Conservation (phyloP, 441 rosid species). For the Eruca vesicaria region DNA sequence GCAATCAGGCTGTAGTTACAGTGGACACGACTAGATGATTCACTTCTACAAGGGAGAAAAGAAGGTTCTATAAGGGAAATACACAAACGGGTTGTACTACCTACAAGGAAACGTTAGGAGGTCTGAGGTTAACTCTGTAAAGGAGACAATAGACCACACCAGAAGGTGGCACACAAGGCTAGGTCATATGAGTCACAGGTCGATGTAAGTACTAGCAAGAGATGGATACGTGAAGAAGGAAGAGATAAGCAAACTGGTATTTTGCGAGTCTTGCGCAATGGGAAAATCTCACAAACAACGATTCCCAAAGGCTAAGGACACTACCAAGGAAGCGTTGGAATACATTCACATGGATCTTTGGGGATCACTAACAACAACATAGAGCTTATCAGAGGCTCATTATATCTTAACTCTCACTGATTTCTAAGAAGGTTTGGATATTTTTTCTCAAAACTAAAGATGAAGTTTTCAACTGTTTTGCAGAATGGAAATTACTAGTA, state of each 20-base stretch:
- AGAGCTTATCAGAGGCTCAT: too few relatives aligned
- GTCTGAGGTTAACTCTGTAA: neutral
- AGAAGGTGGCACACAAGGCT: neutral
- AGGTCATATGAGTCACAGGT: neutral
- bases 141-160: neutral
- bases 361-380: neutral
- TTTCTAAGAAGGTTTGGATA: too few relatives aligned
- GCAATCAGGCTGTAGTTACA: neutral
- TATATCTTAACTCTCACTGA: too few relatives aligned
- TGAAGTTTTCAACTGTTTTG: too few relatives aligned
- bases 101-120: neutral
- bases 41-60: neutral
- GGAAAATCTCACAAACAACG: neutral
- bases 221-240: neutral
- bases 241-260: neutral
- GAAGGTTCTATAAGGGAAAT: neutral
- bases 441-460: too few relatives aligned
- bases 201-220: neutral
- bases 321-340: too few relatives aligned
- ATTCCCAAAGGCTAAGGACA: neutral
- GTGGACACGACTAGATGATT: neutral
- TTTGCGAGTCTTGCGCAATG: neutral
- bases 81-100: neutral
- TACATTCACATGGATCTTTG: too few relatives aligned
- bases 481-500: too few relatives aligned